These are phyloP conservation scores for Aspergillus sp. DNA, from an alignment of 2,329 filamentous ascomycete species.

Conservation along the genomic window DNA sequence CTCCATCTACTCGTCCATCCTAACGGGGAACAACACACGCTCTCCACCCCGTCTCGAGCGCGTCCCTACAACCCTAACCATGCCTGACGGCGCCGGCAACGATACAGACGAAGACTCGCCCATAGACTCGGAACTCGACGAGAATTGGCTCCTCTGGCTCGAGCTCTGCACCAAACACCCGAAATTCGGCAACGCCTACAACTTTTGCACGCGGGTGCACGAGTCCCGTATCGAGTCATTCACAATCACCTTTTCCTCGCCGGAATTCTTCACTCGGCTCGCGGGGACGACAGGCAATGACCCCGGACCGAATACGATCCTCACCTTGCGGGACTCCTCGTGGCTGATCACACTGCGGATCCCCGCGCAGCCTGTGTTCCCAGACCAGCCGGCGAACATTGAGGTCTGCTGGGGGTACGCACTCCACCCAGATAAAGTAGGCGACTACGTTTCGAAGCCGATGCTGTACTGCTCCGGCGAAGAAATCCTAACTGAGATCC, in stretches of 20 bases:
- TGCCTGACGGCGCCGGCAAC: too few relatives aligned
- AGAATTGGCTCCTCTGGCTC: conserved; percentile 49
- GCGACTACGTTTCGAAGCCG: conserved; percentile 45
- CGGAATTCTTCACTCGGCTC: conserved; percentile 35
- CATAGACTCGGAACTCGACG: conserved; percentile 37
- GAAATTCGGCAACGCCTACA: conserved; percentile 46
- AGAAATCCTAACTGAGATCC: conserved; percentile 47
- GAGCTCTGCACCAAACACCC: conserved; percentile 42
- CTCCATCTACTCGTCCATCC: conserved; percentile 43
- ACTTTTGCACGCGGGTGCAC: conserved; percentile 43
- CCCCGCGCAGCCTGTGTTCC: conserved; percentile 50
- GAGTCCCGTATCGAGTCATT: conserved; percentile 48
- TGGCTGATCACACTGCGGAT: conserved; percentile 50
- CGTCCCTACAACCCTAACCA: conserved; percentile 20
- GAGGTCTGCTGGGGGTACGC: conserved; percentile 49
- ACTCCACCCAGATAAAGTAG: conserved; percentile 41
- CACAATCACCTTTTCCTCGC: conserved; percentile 44
- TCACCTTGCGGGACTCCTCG: conserved; percentile 45
- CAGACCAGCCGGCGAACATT: conserved; percentile 38
- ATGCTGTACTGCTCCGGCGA: conserved; percentile 48
- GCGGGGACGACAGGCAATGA: conserved; percentile 35
- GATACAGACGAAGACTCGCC: not conserved
- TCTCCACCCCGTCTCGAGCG: conserved; percentile 29
- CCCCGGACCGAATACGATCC: conserved; percentile 40
- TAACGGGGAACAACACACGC: conserved; percentile 38